Base-by-base conservation (phyloP, 495 filamentous ascomycete genomes). In the Amniculicola lignicola region DNA sequence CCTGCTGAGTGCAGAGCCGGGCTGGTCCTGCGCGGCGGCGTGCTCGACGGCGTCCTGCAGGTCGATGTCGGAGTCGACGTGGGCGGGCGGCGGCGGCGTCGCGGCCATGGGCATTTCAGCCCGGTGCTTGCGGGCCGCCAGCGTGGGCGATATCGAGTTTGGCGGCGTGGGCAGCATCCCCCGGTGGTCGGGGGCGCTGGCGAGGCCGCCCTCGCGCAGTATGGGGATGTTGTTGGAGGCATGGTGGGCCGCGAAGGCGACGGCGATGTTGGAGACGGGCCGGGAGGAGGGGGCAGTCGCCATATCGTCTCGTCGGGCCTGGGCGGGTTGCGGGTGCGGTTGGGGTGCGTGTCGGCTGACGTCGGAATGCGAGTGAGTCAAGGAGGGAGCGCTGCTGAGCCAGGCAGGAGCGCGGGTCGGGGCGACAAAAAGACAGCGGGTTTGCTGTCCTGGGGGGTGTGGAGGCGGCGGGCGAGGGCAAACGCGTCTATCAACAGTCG, bases 141-240 rank as follows among this genome's bases (percentile, higher is more conserved):
- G 81, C 47, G 82, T 84, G 25, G 92, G 93, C 31, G 92, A 96
- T 69, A 96, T 91, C 67, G 93, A 96, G 74, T 94, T 94, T 47
- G 92, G 92, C 65, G 92, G 92, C 72, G 92, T 97, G 44, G 86
- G 91, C 62, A 96, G 83, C 72, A 79, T 75, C 49, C 66, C 67
- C 57, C 78, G 80, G 69, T 78, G 71, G 72, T 80, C 66, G 74
- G 72, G 69, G 72, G 82, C 72, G 77, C 83, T 79, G 75, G 74
- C 82, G 71, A 74, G 77, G 44, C 61, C 64, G 53, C 39, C 61
- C 51, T 71, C 67, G 62, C 75, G 78, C 35, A 79, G 78, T 70
- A 84, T 81, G 54, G 80, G 82, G 71, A 91, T 91, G 79, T 92
- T 83, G 33, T 81, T 73, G 33, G 77, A 81, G 51, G 76, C 77